These are phyloP conservation scores for Lactarius pseudohatsudake DNA, from an alignment of 768 basidiomycete species.

Conservation along the genomic window DNA sequence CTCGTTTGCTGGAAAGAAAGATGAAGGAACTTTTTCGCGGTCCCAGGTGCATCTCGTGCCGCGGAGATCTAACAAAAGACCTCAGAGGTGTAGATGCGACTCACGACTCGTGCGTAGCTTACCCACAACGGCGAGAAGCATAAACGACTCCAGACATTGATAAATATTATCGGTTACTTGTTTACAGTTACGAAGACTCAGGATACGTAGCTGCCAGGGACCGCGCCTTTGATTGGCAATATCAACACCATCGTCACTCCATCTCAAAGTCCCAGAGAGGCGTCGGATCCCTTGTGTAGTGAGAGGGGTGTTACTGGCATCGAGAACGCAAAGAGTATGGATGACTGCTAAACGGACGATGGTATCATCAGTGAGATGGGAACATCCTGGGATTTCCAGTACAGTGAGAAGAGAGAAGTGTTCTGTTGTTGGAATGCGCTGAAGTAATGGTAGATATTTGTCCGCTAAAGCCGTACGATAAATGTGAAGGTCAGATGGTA, in stretches of 20 bases:
- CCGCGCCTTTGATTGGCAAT: conserved; percentile 28
- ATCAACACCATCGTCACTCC: conserved; percentile 36
- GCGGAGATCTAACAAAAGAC: conserved; percentile 25
- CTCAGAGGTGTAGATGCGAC: neutral
- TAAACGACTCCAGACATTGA: conserved; percentile 21
- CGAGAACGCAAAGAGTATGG: conserved; percentile 59
- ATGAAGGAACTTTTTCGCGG: conserved; percentile 16
- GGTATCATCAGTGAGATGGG: conserved; percentile 57
- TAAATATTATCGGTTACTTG: conserved; percentile 22
- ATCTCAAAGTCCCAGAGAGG: conserved; percentile 50
- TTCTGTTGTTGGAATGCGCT: conserved; percentile 51
- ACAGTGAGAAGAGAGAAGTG: conserved; percentile 66
- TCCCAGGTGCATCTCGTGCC: conserved; percentile 26
- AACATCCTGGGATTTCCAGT: conserved; percentile 56
- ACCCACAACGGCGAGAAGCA: conserved; percentile 28
- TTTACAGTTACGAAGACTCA: conserved; percentile 26
- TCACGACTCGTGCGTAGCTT: conserved; percentile 2
- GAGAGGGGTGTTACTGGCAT: conserved; percentile 55
- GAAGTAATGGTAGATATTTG: conserved; percentile 53
- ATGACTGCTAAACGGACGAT: conserved; percentile 51
- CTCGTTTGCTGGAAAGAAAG: conserved; percentile 24
- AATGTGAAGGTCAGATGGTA: conserved; percentile 45
- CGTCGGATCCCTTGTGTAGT: conserved; percentile 52
- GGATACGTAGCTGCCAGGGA: conserved; percentile 30
- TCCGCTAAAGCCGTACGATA: conserved; percentile 57